phyloP scores from a whole-genome alignment of 257 asterid species.

The Pogostemon cablin region DNA sequence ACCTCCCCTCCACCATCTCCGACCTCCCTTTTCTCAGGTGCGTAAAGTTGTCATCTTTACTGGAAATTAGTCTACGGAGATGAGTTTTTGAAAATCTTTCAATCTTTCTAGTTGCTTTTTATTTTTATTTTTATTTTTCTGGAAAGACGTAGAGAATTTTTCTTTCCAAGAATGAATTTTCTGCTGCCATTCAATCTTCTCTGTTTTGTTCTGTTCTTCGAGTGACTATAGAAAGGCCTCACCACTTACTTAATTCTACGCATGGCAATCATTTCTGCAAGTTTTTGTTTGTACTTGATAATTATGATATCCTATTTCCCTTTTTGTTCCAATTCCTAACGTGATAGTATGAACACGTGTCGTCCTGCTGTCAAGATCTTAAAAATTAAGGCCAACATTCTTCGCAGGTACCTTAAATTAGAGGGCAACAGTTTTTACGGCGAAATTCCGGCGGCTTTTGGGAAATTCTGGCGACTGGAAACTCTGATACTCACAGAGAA shows the following conservation, averaged over 20 bases:
- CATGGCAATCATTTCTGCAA: not conserved
- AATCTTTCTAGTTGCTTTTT: not conserved
- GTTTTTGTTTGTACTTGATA: not conserved
- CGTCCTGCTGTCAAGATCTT: not conserved
- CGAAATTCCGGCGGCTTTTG: slow-evolving; percentile 63
- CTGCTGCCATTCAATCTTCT: slow-evolving; percentile 27
- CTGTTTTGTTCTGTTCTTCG: slow-evolving; percentile 10
- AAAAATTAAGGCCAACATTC: not conserved
- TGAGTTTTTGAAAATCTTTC: not conserved
- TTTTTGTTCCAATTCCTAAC: not conserved
- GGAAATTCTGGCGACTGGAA: slow-evolving; percentile 60
- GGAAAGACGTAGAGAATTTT: not conserved
- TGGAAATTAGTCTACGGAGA: not conserved
- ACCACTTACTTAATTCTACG: slow-evolving; percentile 4
- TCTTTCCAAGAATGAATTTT: no score
- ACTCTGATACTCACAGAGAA: slow-evolving; percentile 53
- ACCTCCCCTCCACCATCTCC: slow-evolving; percentile 60
- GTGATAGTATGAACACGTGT: not conserved
- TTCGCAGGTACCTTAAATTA: slow-evolving; percentile 57
- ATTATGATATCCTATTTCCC: not conserved
- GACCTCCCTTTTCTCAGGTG: slow-evolving; percentile 78
- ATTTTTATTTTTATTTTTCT: not conserved
- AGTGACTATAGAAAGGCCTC: not conserved
- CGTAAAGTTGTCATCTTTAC: slow-evolving; percentile 4
- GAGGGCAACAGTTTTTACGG: slow-evolving; percentile 63